Conservation (phyloP, 305 asterid genomes). For the Solanum hybrid region DNA sequence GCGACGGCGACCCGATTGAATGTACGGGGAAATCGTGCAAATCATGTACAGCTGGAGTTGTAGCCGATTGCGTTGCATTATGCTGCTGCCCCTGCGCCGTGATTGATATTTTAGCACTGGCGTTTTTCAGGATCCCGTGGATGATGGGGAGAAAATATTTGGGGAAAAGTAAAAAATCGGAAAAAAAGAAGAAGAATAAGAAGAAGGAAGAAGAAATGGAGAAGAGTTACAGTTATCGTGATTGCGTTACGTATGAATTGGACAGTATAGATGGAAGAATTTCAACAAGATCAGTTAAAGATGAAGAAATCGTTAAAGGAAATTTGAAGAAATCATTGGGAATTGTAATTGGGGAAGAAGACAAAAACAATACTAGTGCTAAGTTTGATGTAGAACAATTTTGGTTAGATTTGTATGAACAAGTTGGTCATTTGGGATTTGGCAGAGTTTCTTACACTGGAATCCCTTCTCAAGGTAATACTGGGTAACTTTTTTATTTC, state of each 20-base stretch:
- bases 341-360: constrained; percentile 21
- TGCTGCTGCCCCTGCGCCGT: constrained; percentile 92
- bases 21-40: constrained; percentile 70
- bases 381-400: constrained; percentile 47
- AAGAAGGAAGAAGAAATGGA: background rate
- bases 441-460: constrained; percentile 89
- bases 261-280: constrained; percentile 14
- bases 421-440: constrained; percentile 61
- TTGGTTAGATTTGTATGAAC: constrained; percentile 42
- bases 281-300: constrained; percentile 20
- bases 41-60: constrained; percentile 71
- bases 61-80: constrained; percentile 86
- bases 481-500: background rate
- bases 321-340: constrained; percentile 25
- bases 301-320: background rate
- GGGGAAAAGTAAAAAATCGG: background rate
- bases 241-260: constrained; percentile 9
- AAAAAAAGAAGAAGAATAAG: background rate
- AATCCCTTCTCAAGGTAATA: constrained; percentile 17
- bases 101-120: constrained; percentile 48
- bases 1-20: constrained; percentile 25
- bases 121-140: constrained; percentile 66
- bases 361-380: constrained; percentile 33
- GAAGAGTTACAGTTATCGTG: constrained; percentile 4
- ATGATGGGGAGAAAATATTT: constrained; percentile 55